phyloP scores from a whole-genome alignment of 768 basidiomycete species.

The Suillus tomentosus region DNA sequence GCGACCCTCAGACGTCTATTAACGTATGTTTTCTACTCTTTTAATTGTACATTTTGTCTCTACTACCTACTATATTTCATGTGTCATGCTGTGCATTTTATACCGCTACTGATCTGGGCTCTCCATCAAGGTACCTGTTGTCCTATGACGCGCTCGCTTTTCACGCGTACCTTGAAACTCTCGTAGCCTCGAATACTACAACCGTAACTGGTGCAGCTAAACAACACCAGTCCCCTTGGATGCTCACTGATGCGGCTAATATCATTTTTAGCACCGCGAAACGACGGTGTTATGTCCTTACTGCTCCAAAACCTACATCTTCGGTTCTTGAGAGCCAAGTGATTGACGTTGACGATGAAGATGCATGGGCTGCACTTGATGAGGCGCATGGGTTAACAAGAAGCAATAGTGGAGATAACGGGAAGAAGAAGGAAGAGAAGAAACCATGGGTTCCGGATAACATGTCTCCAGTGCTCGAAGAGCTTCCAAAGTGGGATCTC shows the following conservation, averaged over 20 bases:
- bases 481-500: constrained; percentile 91
- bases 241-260: constrained; percentile 90
- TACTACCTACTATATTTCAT: background rate
- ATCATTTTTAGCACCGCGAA: constrained; percentile 81
- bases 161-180: constrained; percentile 87
- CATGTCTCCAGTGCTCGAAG: constrained; percentile 87
- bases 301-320: constrained; percentile 25
- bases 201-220: constrained; percentile 52
- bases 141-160: constrained; percentile 91
- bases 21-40: constrained; percentile 47
- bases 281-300: constrained; percentile 73
- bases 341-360: constrained; percentile 61
- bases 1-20: constrained; percentile 82
- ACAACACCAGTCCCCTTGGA: constrained; percentile 82
- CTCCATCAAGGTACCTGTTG: constrained; percentile 66
- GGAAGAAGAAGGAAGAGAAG: constrained; percentile 12
- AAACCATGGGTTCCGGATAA: constrained; percentile 69
- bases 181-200: constrained; percentile 64
- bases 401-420: background rate
- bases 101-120: constrained; percentile 17
- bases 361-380: constrained; percentile 74
- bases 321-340: constrained; percentile 26
- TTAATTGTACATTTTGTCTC: background rate
- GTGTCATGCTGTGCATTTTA: background rate
- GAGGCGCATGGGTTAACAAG: constrained; percentile 49